A percentile compares a stretch with the other conserved stretches of the same genome.
phyloP scores from a whole-genome alignment of 2,329 filamentous ascomycete species.

The Elsinoe ampelina region DNA sequence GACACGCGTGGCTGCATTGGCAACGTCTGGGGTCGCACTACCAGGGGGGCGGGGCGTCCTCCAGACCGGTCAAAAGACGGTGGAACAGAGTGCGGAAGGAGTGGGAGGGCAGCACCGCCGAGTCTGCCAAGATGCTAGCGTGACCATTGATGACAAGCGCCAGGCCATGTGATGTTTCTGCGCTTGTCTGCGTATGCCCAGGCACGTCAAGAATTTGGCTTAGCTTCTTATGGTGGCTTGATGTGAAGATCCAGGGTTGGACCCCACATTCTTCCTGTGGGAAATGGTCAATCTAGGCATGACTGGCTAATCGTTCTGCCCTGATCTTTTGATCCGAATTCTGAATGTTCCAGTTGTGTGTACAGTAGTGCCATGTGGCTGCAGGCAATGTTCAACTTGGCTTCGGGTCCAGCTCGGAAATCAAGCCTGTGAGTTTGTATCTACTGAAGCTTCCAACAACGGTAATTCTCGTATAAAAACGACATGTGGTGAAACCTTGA shows the following conservation, averaged over 20 bases:
- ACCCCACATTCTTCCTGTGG: background rate
- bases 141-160: background rate
- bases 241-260: background rate
- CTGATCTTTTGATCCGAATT: no score
- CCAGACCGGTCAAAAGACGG: background rate
- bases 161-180: background rate
- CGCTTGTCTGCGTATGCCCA: constrained; percentile 1
- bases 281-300: background rate
- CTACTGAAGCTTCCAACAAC: background rate
- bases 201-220: constrained; percentile 1
- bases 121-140: constrained; percentile 1
- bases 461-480: background rate
- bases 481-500: background rate
- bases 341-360: no score
- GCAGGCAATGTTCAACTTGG: no score
- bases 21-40: constrained; percentile 6
- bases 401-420: background rate
- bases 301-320: background rate
- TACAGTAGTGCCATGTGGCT: no score
- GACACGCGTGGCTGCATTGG: background rate
- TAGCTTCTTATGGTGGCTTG: constrained; percentile 8
- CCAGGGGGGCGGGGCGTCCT: constrained; percentile 6
- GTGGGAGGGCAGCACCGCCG: background rate
- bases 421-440: background rate
- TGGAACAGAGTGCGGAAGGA: background rate